A percentile compares a stretch with the other conserved stretches of the same genome.
Evolutionary conservation across 2,329 filamentous ascomycete genomes (phyloP).

Genomic region (Pseudopyrenochaeta lycopersici): DNA sequence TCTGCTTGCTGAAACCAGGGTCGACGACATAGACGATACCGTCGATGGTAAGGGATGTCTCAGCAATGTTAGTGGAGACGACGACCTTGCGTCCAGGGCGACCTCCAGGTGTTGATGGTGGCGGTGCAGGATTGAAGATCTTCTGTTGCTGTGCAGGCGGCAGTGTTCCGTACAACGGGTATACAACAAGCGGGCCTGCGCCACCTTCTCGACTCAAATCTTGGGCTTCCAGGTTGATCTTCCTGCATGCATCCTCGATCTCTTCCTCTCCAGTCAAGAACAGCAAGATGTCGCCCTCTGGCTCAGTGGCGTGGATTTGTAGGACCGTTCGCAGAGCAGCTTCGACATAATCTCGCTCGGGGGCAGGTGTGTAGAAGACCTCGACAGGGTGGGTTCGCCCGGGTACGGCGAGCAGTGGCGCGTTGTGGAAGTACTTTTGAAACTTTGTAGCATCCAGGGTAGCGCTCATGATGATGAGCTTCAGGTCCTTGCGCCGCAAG

Average conservation of each 20-base stretch:
- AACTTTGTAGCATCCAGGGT: conserved; percentile 98
- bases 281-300: conserved; percentile 89
- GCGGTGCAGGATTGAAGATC: conserved; percentile 91
- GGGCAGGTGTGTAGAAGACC: conserved; percentile 97
- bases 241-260: conserved; percentile 94
- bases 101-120: conserved; percentile 75
- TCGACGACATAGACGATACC: conserved; percentile 99
- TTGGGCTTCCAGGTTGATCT: conserved; percentile 89
- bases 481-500: conserved; percentile 84
- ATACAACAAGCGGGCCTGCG: conserved; percentile 87
- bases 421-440: conserved; percentile 95
- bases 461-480: conserved; percentile 95
- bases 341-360: conserved; percentile 96
- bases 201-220: conserved; percentile 92
- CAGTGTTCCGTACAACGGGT: conserved; percentile 92
- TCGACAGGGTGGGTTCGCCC: conserved; percentile 96
- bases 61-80: conserved; percentile 95
- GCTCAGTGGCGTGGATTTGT: conserved; percentile 93
- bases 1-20: conserved; percentile 98
- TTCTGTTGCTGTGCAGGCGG: conserved; percentile 92
- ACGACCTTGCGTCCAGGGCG: conserved; percentile 93
- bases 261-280: conserved; percentile 99
- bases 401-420: conserved; percentile 90
- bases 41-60: conserved; percentile 96
- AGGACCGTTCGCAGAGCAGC: conserved; percentile 92